Evolutionary conservation across 805 yeast genomes (phyloP), one percentile per base, ranked within the genome.

Genomic region (Wickerhamiella nectarea): DNA sequence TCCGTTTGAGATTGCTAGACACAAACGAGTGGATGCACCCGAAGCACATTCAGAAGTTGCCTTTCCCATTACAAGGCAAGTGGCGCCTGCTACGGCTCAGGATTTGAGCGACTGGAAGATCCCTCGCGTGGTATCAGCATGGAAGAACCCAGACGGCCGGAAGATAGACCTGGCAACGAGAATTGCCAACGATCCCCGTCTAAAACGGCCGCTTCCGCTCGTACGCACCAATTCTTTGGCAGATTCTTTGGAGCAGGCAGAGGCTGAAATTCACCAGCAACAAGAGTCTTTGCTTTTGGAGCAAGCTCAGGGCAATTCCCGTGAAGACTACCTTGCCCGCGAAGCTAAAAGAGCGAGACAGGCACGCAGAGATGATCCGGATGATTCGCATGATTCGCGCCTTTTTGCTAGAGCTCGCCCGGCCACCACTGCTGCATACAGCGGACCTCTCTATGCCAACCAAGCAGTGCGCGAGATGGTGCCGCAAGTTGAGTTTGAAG

Each of bases 61-160:
- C 0, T 69, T 85, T 36, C 76, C 82, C 24, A 60, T 69, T 24
- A 61, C 66, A 21, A 66, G 71, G n/a, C 68, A 75, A 5, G 74
- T 74, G 3, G 46, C 61, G 18, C 65, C 70, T 53, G 58, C 80
- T 15, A 72, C 86, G 0, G 73, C 74, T 21, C 83, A 79, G 51
- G 94, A 86, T 43, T 81, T 76, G 50, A 75, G 72, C 21, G 70
- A 74, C 48, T 89, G 96, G 95, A 70, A 71, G 38, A 85, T 91
- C 24, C 97, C 97, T 0, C 78, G 94, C 0, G 84, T 93, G 1
- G 74, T 89, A 0, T 89, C 97, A 1, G 85, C 84, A 59, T 91
- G 97, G 96, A 87, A 86, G 60, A 91, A 91, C 59, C 83, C 87
- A 14, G 80, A 82, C 52, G 96, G 97, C 1, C 84, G 76, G 56